Conservation (phyloP, 1,284 basidiomycete genomes). For the Cutaneotrichosporon sp. region DNA sequence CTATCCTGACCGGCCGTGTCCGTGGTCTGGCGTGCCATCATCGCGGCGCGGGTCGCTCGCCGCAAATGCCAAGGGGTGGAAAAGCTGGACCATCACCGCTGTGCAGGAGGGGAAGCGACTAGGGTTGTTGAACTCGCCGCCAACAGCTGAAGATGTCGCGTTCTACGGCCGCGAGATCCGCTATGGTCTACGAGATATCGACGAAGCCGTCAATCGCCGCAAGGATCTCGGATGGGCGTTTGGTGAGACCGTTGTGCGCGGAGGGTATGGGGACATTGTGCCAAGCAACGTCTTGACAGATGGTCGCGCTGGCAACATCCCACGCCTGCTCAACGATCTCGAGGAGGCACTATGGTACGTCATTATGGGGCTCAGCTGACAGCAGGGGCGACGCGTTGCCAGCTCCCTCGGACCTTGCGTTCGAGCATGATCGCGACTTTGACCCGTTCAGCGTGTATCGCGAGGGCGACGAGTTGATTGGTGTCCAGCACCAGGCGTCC, state of each 20-base stretch:
- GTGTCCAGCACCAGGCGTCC: constrained; percentile 15
- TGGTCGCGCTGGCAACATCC: constrained; percentile 37
- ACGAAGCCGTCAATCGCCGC: constrained; percentile 45
- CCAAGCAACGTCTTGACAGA: constrained; percentile 34
- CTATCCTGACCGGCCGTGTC: constrained; percentile 26
- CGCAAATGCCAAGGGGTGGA: constrained; percentile 27
- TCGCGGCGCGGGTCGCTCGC: neutral
- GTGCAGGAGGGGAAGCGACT: constrained; percentile 38
- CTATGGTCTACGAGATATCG: constrained; percentile 41
- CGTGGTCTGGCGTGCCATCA: constrained; percentile 22
- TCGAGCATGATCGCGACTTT: constrained; percentile 42
- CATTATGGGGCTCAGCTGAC: neutral
- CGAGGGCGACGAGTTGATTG: constrained; percentile 29
- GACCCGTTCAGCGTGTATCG: constrained; percentile 42
- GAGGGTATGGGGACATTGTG: constrained; percentile 38
- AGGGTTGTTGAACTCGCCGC: constrained; percentile 32
- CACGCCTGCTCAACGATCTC: constrained; percentile 45
- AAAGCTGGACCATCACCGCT: constrained; percentile 40
- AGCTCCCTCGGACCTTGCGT: constrained; percentile 44
- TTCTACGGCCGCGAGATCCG: constrained; percentile 45
- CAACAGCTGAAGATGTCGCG: constrained; percentile 29
- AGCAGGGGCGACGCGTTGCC: constrained; percentile 47
- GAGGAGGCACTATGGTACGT: constrained; percentile 49
- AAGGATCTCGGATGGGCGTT: constrained; percentile 46
- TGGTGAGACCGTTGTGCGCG: constrained; percentile 32